phyloP scores from a whole-genome alignment of 2,329 filamentous ascomycete genomes.

The Aspergillus hiratsukae region DNA sequence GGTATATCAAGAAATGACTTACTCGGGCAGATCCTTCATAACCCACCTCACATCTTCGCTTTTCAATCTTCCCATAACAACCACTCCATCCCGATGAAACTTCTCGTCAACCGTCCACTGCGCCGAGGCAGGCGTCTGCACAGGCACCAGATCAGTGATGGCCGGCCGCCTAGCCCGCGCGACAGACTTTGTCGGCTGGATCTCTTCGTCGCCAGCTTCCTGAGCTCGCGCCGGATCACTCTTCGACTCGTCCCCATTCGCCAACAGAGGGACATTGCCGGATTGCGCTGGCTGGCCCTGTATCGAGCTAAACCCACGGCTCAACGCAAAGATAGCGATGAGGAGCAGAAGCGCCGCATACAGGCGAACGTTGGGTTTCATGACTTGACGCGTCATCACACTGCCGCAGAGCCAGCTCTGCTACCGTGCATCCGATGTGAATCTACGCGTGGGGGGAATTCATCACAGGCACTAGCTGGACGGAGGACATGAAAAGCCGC shows the following conservation, averaged over 20 bases:
- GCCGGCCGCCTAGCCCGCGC: not conserved
- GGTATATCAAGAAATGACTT: no score
- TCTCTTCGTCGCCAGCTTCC: not conserved
- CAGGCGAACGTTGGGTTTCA: not conserved
- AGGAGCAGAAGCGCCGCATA: not conserved
- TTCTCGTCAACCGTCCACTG: slow-evolving; percentile 15
- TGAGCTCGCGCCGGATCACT: no score
- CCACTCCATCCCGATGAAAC: slow-evolving; percentile 26
- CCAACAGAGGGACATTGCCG: not conserved
- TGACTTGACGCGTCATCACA: not conserved
- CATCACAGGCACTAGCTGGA: no score
- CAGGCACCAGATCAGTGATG: not conserved
- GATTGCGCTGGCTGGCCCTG: not conserved
- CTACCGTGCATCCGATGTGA: no score
- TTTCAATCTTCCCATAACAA: slow-evolving; percentile 39
- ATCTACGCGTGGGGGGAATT: no score
- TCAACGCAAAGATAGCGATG: not conserved
- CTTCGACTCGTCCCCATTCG: not conserved
- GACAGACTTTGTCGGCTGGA: not conserved
- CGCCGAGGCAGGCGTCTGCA: slow-evolving; percentile 1
- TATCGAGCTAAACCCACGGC: not conserved
- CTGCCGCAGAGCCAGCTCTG: not conserved
- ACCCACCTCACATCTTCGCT: slow-evolving; percentile 45
- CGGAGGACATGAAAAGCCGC: no score
- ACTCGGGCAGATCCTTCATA: slow-evolving; percentile 40